Conservation (phyloP, 1,284 basidiomycete species). For the Schizopora paradoxa region DNA sequence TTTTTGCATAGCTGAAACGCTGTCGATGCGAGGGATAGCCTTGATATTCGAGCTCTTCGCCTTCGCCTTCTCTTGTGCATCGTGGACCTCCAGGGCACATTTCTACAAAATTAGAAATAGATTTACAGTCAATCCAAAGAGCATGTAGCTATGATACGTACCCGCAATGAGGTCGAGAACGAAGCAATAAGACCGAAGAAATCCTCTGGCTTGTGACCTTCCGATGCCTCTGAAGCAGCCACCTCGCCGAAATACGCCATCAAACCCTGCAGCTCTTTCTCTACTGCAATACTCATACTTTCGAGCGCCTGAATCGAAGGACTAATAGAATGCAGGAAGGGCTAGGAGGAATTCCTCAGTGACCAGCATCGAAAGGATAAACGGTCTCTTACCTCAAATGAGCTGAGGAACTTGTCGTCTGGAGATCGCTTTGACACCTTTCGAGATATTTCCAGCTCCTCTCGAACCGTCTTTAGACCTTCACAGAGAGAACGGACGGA, state of each 20-base stretch:
- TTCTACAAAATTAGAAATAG: conserved; percentile 41
- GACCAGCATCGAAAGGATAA: conserved; percentile 1
- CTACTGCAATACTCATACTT: conserved; percentile 53
- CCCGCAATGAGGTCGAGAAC: conserved; percentile 72
- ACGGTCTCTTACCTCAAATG: conserved; percentile 56
- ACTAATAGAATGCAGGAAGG: conserved; percentile 49
- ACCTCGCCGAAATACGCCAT: conserved; percentile 72
- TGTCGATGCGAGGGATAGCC: too few species aligned
- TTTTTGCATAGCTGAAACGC: too few species aligned
- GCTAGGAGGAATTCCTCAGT: conserved; percentile 30
- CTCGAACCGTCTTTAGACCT: conserved; percentile 53
- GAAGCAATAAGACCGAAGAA: conserved; percentile 70
- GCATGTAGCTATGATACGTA: conserved; percentile 24
- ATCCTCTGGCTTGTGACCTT: conserved; percentile 69
- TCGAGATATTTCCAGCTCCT: conserved; percentile 47
- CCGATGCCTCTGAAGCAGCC: conserved; percentile 42
- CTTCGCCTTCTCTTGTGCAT: conserved; percentile 38
- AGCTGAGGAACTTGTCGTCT: conserved; percentile 56
- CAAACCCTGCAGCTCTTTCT: conserved; percentile 53
- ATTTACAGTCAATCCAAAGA: conserved; percentile 6
- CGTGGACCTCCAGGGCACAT: conserved; percentile 68
- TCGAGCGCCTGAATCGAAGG: conserved; percentile 58
- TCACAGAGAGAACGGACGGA: conserved; percentile 53
- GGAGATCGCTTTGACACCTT: conserved; percentile 27
- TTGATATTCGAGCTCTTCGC: too few species aligned